A percentile compares a stretch with the other conserved stretches of the same genome.
Evolutionary conservation across 2,329 filamentous ascomycete species (phyloP).

Genomic region (Fusarium continuum): DNA sequence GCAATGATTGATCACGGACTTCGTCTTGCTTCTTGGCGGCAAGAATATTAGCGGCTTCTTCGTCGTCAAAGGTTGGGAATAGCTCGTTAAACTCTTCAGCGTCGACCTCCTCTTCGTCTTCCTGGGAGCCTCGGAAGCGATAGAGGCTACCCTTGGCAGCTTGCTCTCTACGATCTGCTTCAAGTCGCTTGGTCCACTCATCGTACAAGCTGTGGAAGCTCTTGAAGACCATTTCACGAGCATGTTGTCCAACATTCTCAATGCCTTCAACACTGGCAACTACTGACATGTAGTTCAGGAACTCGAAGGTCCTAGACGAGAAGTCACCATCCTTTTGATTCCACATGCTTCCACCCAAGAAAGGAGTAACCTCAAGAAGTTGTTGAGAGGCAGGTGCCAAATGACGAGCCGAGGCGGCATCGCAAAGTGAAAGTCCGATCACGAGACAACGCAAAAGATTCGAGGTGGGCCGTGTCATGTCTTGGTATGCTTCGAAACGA

Average conservation of each 20-base stretch:
- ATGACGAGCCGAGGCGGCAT: slow-evolving; percentile 54
- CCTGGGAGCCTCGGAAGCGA: slow-evolving; percentile 79
- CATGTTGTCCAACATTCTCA: slow-evolving; percentile 50
- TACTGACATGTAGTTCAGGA: slow-evolving; percentile 50
- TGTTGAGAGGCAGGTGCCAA: slow-evolving; percentile 47
- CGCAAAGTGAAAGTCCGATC: slow-evolving; percentile 74
- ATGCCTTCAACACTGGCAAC: slow-evolving; percentile 59
- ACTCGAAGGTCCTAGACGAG: slow-evolving; percentile 52
- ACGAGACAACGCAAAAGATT: slow-evolving; percentile 83
- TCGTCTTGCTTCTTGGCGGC: slow-evolving; percentile 48
- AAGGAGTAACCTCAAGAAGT: slow-evolving; percentile 61
- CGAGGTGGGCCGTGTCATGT: slow-evolving; percentile 80
- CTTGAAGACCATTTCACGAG: slow-evolving; percentile 67
- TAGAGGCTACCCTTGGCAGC: slow-evolving; percentile 81
- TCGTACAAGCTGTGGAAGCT: slow-evolving; percentile 78
- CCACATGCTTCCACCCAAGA: slow-evolving; percentile 60
- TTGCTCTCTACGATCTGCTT: slow-evolving; percentile 78
- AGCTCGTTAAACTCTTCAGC: slow-evolving; percentile 79
- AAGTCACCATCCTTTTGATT: slow-evolving; percentile 32
- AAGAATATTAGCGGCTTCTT: slow-evolving; percentile 51
- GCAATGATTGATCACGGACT: slow-evolving; percentile 66
- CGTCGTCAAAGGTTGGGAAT: slow-evolving; percentile 80
- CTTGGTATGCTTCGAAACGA: slow-evolving; percentile 82
- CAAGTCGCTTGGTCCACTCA: slow-evolving; percentile 81
- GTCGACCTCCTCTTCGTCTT: slow-evolving; percentile 79